Conservation (phyloP, 192 early-diverging fungal species). For the Chytriomyces hyalinus region DNA sequence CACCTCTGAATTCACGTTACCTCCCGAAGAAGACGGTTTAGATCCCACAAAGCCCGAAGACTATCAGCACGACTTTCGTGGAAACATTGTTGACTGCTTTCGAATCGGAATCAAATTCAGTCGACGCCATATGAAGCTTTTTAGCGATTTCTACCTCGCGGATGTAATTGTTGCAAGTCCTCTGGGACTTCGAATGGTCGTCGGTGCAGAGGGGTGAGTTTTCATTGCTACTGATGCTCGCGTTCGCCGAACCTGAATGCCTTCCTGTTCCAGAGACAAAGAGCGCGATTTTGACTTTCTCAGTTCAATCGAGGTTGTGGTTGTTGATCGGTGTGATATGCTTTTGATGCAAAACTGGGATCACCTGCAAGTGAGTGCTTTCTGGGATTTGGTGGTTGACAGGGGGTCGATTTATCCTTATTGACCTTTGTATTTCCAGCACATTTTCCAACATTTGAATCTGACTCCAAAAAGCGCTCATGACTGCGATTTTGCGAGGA, state of each 20-base stretch:
- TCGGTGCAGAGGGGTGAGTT: slow-evolving; percentile 76
- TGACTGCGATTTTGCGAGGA: slow-evolving; percentile 93
- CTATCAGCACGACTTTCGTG: slow-evolving; percentile 81
- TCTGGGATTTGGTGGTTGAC: no score
- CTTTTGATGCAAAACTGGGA: slow-evolving; percentile 99
- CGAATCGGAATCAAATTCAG: slow-evolving; percentile 90
- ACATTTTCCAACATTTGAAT: slow-evolving; percentile 85
- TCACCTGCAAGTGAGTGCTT: slow-evolving; percentile 72
- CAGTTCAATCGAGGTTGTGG: slow-evolving; percentile 88
- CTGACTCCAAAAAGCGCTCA: slow-evolving; percentile 88
- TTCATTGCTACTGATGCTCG: background rate
- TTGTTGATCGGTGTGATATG: slow-evolving; percentile 84
- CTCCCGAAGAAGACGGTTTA: slow-evolving; percentile 62
- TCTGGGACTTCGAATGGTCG: slow-evolving; percentile 85
- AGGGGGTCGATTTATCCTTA: slow-evolving; percentile 5
- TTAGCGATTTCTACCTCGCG: slow-evolving; percentile 83
- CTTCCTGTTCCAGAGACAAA: slow-evolving; percentile 64
- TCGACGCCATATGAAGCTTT: slow-evolving; percentile 85
- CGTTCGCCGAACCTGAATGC: background rate
- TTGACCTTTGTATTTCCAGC: slow-evolving; percentile 44
- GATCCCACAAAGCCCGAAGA: slow-evolving; percentile 78
- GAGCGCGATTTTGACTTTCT: slow-evolving; percentile 72
- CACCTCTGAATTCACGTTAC: slow-evolving; percentile 76
- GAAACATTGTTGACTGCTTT: slow-evolving; percentile 97
- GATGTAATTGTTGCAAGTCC: slow-evolving; percentile 94